These are phyloP conservation scores for Astrephomene gubernaculifera DNA, from an alignment of 139 green algal species.

Conservation along the genomic window DNA sequence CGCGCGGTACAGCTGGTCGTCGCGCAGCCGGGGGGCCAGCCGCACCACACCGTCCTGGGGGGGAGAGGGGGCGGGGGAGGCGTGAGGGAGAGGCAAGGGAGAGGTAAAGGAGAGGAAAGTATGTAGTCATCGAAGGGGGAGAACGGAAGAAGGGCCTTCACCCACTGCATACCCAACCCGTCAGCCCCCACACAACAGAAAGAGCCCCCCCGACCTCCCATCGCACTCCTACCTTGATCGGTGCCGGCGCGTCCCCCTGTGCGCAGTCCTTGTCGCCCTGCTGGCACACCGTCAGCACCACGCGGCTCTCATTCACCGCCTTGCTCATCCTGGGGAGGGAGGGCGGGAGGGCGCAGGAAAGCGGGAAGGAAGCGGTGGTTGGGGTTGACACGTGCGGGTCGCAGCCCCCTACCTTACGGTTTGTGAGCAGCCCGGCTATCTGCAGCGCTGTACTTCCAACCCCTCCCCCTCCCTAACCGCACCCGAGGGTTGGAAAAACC, in stretches of 20 bases:
- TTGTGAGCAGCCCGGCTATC: too few relatives aligned
- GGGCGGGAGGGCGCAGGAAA: too few relatives aligned
- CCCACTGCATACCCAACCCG: neutral
- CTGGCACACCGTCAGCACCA: conserved; percentile 51
- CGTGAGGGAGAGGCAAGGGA: neutral
- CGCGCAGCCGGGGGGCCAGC: conserved; percentile 8
- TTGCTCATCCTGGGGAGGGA: conserved; percentile 25
- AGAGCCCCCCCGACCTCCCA: neutral
- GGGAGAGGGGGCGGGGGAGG: neutral
- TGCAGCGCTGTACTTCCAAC: too few relatives aligned
- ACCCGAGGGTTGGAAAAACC: neutral
- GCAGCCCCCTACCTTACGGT: too few relatives aligned
- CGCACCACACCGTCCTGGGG: conserved; percentile 35
- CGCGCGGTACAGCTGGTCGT: conserved; percentile 26
- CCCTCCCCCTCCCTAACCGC: too few relatives aligned
- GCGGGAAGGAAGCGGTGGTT: too few relatives aligned
- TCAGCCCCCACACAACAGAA: neutral
- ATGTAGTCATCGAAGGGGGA: neutral
- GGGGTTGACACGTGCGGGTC: too few relatives aligned
- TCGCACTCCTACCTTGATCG: conserved; percentile 9
- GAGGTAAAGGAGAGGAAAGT: neutral
- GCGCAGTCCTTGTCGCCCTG: conserved; percentile 9
- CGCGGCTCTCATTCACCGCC: conserved; percentile 41
- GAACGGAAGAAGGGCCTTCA: neutral
- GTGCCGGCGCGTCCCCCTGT: conserved; percentile 2